Evolutionary conservation across 169 alveolate genomes (phyloP).

Genomic region (Plasmodium sp.): DNA sequence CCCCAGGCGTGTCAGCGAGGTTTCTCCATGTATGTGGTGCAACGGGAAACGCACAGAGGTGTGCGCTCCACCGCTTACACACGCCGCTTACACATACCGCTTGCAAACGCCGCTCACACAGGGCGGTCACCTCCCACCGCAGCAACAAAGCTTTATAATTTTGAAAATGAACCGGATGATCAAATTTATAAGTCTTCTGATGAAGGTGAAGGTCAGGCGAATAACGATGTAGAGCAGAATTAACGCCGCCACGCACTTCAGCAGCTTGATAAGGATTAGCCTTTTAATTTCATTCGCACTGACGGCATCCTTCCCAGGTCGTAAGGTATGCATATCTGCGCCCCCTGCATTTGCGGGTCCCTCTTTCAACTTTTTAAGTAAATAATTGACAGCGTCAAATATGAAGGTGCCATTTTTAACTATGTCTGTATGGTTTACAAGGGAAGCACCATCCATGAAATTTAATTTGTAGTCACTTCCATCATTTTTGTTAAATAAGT

Average conservation of each 20-base stretch:
- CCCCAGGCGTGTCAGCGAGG: background rate
- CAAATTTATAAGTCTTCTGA: constrained; percentile 33
- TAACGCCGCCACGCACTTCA: constrained; percentile 25
- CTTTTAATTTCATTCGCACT: constrained; percentile 36
- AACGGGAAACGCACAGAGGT: background rate
- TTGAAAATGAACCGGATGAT: constrained; percentile 11
- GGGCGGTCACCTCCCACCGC: constrained; percentile 26
- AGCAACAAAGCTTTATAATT: constrained; percentile 56
- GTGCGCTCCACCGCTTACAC: background rate
- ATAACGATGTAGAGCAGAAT: background rate
- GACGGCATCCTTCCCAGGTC: background rate
- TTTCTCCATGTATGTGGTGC: background rate
- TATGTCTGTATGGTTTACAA: constrained; percentile 1
- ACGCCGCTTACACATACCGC: background rate
- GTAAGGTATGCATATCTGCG: background rate
- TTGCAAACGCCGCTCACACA: too few relatives aligned
- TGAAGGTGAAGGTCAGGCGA: constrained; percentile 9
- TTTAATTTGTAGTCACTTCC: constrained; percentile 26
- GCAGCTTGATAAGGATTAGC: constrained; percentile 30
- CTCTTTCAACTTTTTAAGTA: background rate
- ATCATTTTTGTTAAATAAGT: constrained; percentile 25
- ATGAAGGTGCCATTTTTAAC: constrained; percentile 27
- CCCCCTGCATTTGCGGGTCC: background rate
- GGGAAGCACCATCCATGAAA: constrained; percentile 1
- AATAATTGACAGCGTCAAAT: constrained; percentile 33